A percentile compares a stretch with the other conserved stretches of the same genome.
Conservation (phyloP, 2,329 filamentous ascomycete genomes). For the Leptographium procerum region DNA sequence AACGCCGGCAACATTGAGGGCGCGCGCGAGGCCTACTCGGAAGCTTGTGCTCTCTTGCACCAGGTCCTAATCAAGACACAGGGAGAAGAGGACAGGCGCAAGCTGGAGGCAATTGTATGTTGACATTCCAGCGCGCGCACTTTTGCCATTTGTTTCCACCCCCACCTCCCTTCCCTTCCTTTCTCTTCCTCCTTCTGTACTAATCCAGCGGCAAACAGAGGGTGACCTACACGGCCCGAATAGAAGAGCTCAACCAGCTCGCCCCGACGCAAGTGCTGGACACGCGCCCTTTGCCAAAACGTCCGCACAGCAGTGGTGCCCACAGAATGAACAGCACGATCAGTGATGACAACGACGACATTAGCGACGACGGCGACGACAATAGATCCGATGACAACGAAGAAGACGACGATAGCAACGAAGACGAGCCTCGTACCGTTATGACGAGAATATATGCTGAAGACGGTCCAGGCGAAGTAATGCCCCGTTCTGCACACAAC, state of each 20-base stretch:
- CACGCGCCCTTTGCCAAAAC: constrained; percentile 66
- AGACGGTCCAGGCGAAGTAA: constrained; percentile 5
- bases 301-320: constrained; percentile 42
- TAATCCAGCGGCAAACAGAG: constrained; percentile 45
- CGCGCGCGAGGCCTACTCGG: constrained; percentile 78
- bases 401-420: constrained; percentile 24
- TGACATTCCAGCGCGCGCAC: background rate
- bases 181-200: background rate
- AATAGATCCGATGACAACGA: constrained; percentile 15
- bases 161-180: constrained; percentile 5
- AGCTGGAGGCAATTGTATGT: constrained; percentile 79
- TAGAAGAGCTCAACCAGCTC: constrained; percentile 72
- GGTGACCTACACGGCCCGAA: constrained; percentile 80
- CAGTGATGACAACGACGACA: constrained; percentile 17
- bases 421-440: constrained; percentile 21
- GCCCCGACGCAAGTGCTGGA: constrained; percentile 40
- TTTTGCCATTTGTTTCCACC: background rate
- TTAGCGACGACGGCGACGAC: constrained; percentile 16
- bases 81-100: constrained; percentile 76
- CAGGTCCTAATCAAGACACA: constrained; percentile 79
- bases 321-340: constrained; percentile 12
- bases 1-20: constrained; percentile 93
- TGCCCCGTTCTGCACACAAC: constrained; percentile 14
- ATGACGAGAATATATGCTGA: constrained; percentile 39
- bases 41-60: constrained; percentile 79